Conservation (phyloP, 495 filamentous ascomycete genomes). For the Podospora fimiseda region DNA sequence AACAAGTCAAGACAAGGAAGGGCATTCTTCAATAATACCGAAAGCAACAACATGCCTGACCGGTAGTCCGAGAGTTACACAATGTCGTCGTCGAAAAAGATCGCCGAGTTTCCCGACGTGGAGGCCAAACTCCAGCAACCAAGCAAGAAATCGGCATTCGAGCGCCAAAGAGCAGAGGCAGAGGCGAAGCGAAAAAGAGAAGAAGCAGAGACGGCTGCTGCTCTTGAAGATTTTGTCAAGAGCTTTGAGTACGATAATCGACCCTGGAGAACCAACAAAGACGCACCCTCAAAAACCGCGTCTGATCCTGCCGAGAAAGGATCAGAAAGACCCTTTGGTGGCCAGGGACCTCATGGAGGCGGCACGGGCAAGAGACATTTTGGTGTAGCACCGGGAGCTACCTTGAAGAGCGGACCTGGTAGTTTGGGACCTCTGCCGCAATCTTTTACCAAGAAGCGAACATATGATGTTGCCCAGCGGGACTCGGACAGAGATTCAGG, state of each 20-base stretch:
- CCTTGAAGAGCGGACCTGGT: conserved; percentile 64
- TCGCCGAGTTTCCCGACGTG: conserved; percentile 71
- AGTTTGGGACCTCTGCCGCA: conserved; percentile 61
- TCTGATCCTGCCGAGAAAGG: conserved; percentile 31
- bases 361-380: conserved; percentile 43
- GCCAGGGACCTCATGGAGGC: conserved; percentile 31
- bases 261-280: too few relatives aligned
- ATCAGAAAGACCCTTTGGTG: conserved; percentile 25
- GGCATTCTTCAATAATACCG: not conserved
- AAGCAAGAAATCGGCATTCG: conserved; percentile 83
- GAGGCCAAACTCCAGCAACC: conserved; percentile 77
- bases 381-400: conserved; percentile 25
- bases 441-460: conserved; percentile 42
- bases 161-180: conserved; percentile 86
- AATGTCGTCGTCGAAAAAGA: conserved; percentile 39
- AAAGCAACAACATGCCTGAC: conserved; percentile 18
- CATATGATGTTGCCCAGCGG: conserved; percentile 35
- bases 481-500: conserved; percentile 24
- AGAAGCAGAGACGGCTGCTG: conserved; percentile 83
- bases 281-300: conserved; percentile 30
- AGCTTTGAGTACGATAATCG: conserved; percentile 72
- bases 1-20: not conserved
- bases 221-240: conserved; percentile 85
- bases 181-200: conserved; percentile 86
- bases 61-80: conserved; percentile 8